Percentiles rank a stretch among this genome's conserved stretches.
phyloP scores from a whole-genome alignment of 805 yeast genomes.

The Ogataea angusta region DNA sequence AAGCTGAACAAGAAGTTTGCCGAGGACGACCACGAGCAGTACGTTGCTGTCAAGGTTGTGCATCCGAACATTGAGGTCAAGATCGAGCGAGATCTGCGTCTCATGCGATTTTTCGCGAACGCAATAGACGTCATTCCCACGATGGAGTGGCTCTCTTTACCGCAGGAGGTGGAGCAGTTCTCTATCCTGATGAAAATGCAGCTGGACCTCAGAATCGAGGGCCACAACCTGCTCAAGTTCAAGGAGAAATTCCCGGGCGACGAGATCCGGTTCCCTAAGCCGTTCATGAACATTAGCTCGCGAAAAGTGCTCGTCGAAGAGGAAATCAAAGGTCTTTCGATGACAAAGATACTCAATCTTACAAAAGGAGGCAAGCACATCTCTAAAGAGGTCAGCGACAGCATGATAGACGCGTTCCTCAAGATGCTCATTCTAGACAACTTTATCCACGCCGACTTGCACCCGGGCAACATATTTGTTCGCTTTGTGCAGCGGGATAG shows the following conservation, averaged over 20 bases:
- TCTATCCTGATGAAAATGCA: slow-evolving; percentile 82
- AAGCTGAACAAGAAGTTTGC: slow-evolving; percentile 48
- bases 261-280: slow-evolving; percentile 78
- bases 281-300: slow-evolving; percentile 61
- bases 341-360: slow-evolving; percentile 62
- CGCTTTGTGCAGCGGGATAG: slow-evolving; percentile 41
- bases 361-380: slow-evolving; percentile 43
- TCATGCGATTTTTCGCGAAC: slow-evolving; percentile 79
- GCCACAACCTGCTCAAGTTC: slow-evolving; percentile 71
- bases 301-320: slow-evolving; percentile 82
- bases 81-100: slow-evolving; percentile 75
- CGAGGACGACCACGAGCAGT: slow-evolving; percentile 39
- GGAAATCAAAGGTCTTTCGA: slow-evolving; percentile 76
- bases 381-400: slow-evolving; percentile 70
- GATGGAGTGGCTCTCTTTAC: slow-evolving; percentile 96
- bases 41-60: slow-evolving; percentile 87
- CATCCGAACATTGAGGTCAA: slow-evolving; percentile 80
- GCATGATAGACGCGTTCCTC: slow-evolving; percentile 85
- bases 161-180: slow-evolving; percentile 91
- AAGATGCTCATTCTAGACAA: slow-evolving; percentile 92
- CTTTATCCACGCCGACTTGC: slow-evolving; percentile 94
- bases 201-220: slow-evolving; percentile 86
- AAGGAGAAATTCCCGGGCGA: slow-evolving; percentile 58
- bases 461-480: slow-evolving; percentile 88
- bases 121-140: slow-evolving; percentile 75